phyloP scores from a whole-genome alignment of 2,329 filamentous ascomycete species.

The Paecilomyces dactylethromorphus region DNA sequence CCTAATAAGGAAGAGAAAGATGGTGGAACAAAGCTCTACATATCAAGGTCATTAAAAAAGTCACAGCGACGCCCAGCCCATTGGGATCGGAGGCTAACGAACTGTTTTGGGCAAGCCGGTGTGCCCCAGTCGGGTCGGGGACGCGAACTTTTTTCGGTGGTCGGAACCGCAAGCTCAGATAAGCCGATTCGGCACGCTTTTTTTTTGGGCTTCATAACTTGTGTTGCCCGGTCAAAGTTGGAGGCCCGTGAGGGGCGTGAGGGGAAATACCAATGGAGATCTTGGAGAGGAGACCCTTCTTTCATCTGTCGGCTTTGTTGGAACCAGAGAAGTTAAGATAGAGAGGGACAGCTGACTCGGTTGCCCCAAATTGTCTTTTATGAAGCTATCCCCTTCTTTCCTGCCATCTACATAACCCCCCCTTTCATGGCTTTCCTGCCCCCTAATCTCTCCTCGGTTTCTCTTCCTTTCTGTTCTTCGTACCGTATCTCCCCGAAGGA shows the following conservation, averaged over 20 bases:
- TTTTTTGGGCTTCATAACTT: background rate
- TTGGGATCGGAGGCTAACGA: background rate
- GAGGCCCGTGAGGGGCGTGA: background rate
- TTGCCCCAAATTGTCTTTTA: too few species aligned
- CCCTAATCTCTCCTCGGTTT: too few species aligned
- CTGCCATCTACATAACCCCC: background rate
- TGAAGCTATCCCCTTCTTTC: too few species aligned
- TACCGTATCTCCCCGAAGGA: background rate
- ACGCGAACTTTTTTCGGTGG: background rate
- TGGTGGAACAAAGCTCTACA: background rate
- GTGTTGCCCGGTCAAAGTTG: background rate
- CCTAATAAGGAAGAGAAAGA: background rate
- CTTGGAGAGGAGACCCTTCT: background rate
- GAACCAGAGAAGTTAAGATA: background rate
- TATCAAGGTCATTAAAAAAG: background rate
- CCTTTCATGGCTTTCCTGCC: background rate
- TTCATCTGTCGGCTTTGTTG: background rate
- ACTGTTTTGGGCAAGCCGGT: conserved; percentile 6
- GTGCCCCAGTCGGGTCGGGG: background rate
- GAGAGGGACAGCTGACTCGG: too few species aligned
- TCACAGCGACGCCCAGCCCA: background rate
- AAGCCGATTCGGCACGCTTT: background rate
- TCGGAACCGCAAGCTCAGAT: background rate
- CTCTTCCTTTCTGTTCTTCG: too few species aligned
- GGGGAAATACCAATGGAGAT: background rate